Conservation (phyloP, 305 asterid genomes). For the Solanum hybrid region DNA sequence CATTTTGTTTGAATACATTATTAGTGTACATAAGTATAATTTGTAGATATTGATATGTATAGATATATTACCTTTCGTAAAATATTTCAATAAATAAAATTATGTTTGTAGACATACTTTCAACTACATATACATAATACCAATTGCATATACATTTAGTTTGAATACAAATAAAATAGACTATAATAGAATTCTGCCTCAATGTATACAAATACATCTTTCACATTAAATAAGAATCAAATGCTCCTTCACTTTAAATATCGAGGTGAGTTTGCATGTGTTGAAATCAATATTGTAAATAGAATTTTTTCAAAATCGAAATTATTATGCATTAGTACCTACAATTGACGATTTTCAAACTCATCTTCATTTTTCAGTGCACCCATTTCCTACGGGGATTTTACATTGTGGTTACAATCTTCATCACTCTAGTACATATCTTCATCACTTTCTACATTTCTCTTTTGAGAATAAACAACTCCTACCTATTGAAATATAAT, state of each 20-base stretch:
- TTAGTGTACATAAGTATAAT: background rate
- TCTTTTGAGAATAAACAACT: background rate
- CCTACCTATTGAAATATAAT: background rate
- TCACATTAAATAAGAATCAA: background rate
- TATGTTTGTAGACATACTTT: background rate
- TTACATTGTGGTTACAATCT: background rate
- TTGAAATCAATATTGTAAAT: background rate
- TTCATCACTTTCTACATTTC: background rate
- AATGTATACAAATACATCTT: background rate
- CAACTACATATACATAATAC: background rate
- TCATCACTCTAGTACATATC: background rate
- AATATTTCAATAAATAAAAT: background rate
- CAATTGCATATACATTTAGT: background rate
- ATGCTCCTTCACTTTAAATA: background rate
- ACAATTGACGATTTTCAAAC: background rate
- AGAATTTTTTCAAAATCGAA: no score
- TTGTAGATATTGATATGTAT: background rate
- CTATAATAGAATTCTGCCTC: background rate
- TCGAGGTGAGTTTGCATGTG: background rate
- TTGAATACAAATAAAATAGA: background rate
- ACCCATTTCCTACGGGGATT: background rate
- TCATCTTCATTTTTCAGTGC: background rate
- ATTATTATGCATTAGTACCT: background rate
- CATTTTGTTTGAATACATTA: background rate
- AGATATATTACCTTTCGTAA: background rate